phyloP scores from a whole-genome alignment of 2,329 filamentous ascomycete genomes.

The Paraphaeosphaeria minitans region DNA sequence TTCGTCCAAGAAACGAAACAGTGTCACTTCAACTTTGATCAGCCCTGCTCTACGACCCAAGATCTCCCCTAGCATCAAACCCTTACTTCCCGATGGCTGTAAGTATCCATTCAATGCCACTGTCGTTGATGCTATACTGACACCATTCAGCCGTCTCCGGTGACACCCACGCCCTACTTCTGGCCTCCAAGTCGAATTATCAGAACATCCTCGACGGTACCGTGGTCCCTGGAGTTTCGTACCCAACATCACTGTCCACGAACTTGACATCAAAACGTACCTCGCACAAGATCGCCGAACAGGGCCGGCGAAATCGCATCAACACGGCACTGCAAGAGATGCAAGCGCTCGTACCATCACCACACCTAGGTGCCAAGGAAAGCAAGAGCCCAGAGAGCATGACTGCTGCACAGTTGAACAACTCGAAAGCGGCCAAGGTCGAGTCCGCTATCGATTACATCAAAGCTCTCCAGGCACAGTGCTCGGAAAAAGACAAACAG shows the following conservation, averaged over 20 bases:
- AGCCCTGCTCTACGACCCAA: constrained; percentile 86
- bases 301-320: constrained; percentile 92
- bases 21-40: constrained; percentile 66
- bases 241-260: constrained; percentile 87
- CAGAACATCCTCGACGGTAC: constrained; percentile 96
- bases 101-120: constrained; percentile 36
- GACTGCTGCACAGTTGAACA: constrained; percentile 45
- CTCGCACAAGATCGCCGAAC: constrained; percentile 96
- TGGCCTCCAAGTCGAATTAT: constrained; percentile 96
- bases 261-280: constrained; percentile 96
- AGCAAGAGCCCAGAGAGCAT: constrained; percentile 43
- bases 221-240: constrained; percentile 84
- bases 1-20: constrained; percentile 56
- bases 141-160: constrained; percentile 53
- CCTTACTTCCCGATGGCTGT: constrained; percentile 75
- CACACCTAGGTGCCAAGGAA: constrained; percentile 41
- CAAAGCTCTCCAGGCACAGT: constrained; percentile 77
- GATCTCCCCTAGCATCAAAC: constrained; percentile 95
- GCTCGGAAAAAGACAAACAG: constrained; percentile 66
- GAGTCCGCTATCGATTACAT: constrained; percentile 97
- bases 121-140: constrained; percentile 15
- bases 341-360: constrained; percentile 76
- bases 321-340: constrained; percentile 93
- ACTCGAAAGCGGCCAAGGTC: constrained; percentile 95
- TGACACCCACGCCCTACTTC: constrained; percentile 70